phyloP scores from a whole-genome alignment of 768 basidiomycete species.

The Podaxis carcinomalis region DNA sequence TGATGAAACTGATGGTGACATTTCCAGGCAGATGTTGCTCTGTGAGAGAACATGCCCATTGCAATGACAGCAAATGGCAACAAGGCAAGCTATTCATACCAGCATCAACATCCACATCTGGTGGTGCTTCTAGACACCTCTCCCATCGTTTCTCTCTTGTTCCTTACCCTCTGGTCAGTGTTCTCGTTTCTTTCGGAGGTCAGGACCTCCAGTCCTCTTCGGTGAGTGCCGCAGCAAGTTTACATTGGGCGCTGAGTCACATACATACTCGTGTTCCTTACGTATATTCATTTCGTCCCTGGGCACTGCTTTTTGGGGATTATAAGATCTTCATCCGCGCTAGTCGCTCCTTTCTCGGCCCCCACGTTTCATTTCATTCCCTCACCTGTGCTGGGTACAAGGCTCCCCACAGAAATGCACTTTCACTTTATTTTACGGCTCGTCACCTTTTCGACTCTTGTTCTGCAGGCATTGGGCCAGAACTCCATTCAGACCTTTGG shows the following conservation, averaged over 20 bases:
- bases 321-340: conserved; percentile 6
- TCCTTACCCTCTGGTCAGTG: neutral
- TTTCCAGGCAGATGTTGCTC: neutral
- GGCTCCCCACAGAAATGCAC: neutral
- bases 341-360: neutral
- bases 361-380: neutral
- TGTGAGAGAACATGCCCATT: neutral
- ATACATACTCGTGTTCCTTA: conserved; percentile 1
- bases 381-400: neutral
- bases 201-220: conserved; percentile 10
- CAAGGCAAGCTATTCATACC: neutral
- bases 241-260: neutral
- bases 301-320: conserved; percentile 5
- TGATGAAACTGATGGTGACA: conserved; percentile 10
- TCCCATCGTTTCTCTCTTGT: neutral
- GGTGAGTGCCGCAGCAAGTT: neutral
- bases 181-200: conserved; percentile 2
- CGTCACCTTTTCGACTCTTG: neutral
- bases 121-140: neutral
- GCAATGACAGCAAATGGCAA: conserved; percentile 7
- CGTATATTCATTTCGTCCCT: conserved; percentile 1
- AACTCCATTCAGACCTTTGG: conserved; percentile 20
- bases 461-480: conserved; percentile 12
- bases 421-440: neutral
- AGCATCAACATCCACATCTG: neutral